Evolutionary conservation across 345 rosid genomes (phyloP), one percentile per base, ranked within the genome.

Genomic region (Noccaea caerulescens): DNA sequence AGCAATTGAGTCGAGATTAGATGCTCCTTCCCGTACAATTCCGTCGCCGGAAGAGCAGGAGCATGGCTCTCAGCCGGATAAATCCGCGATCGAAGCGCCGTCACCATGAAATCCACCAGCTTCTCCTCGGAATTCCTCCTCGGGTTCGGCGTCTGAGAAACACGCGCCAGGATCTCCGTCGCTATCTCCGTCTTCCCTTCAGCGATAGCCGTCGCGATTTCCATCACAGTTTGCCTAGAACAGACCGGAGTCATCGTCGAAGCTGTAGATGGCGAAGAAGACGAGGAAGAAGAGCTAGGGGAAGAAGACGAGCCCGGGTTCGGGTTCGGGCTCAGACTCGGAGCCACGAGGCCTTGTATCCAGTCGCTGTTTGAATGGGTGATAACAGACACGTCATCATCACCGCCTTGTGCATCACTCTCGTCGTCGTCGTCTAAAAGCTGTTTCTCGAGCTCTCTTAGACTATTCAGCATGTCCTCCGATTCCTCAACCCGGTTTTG

Each of bases 391-490:
- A 80, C 92, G 23, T 81, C 86, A 54, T 90, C 95, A 20, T 81
- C 86, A 34, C 81, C 89, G 1, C 52, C 68, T 60, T 80, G 88
- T 1, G 82, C 85, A 16, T 86, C 86, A 81, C 85, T 71, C 68
- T 60, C 75, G 37, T 72, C 74, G 51, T 90, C 96, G 77, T 90
- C 91, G 60, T 88, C 90, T 0, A 91, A 74, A 23, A 94, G 88
- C 77, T 82, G 89, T 58, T 87, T 91, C 80, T 89, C 96, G 44
- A 94, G 83, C 79, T 94, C 96, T 49, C 84, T 88, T 5, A 94
- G 81, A 75, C 73, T 82, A 69, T 85, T 86, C 89, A 81, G 75
- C 95, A 88, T 86, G 49, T 77, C 82, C 80, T 90, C 89, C 61
- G 86, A 72, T 10, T 88, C 95, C 1, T 60, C 80, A 25, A 27